Conservation (phyloP, 129 eudicot genomes). For the Artemisia argyi region DNA sequence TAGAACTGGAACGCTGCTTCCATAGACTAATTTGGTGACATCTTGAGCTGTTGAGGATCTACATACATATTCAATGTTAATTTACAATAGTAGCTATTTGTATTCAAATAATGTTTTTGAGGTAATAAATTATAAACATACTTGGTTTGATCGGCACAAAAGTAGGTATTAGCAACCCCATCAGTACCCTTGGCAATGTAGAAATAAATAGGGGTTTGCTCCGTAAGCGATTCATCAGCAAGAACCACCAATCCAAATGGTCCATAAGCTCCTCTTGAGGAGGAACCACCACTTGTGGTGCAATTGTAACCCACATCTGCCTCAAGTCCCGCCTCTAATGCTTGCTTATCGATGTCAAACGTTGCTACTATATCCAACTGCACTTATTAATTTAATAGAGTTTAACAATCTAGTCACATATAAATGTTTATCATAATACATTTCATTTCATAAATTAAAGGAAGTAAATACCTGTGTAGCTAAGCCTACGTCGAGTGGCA, state of each 20-base stretch:
- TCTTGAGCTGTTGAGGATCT: constrained; percentile 84
- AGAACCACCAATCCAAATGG: constrained; percentile 86
- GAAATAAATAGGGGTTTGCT: constrained; percentile 80
- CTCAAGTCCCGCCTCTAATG: constrained; percentile 39
- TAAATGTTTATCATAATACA: neutral
- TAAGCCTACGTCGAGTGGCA: constrained; percentile 52
- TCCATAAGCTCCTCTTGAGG: constrained; percentile 66
- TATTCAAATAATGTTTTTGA: neutral
- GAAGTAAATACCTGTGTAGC: constrained; percentile 65
- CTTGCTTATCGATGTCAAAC: constrained; percentile 51
- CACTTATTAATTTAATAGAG: neutral
- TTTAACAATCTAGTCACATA: neutral
- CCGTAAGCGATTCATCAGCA: constrained; percentile 62
- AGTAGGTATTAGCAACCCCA: constrained; percentile 56
- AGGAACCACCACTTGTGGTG: constrained; percentile 63
- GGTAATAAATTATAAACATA: constrained; percentile 16
- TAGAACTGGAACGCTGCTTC: constrained; percentile 75
- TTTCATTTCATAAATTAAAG: constrained; percentile 1
- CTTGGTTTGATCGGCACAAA: constrained; percentile 81
- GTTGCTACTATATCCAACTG: constrained; percentile 80
- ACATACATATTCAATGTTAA: constrained; percentile 14
- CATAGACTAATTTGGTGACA: constrained; percentile 58
- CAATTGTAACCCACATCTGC: constrained; percentile 68
- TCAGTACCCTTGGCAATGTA: constrained; percentile 62
- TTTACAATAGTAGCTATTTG: neutral